Base-by-base conservation (phyloP, 2,329 filamentous ascomycete genomes). In the Claviceps arundinis region DNA sequence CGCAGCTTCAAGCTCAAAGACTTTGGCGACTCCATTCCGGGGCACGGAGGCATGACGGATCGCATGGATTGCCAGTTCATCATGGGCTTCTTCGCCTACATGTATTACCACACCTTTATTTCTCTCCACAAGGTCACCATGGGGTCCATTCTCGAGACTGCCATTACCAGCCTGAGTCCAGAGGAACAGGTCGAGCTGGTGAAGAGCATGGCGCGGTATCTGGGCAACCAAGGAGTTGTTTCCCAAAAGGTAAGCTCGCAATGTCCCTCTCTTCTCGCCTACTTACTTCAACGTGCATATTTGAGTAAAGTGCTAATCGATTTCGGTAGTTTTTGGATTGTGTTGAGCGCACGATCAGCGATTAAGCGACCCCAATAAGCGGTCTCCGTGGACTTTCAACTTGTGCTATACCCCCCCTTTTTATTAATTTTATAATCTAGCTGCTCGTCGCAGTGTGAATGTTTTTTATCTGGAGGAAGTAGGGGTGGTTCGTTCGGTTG, bases 31-130 rank as follows among this genome's bases (percentile, higher is more conserved):
- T 95, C 89, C 1, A 98, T 98, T 60, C 93, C 93, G 1, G 93
- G 93, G 22, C 93, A 98, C 63, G 93, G 93, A 55, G 93, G 93
- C 60, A 97, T 98, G 73, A 98, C 93, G 16, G 93, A 98, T 66
- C 87, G 93, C 56, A 97, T 98, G 91, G 93, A 98, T 66, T 98
- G 93, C 68, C 93, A 98, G 66, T 98, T 98, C 72, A 97, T 97
- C 73, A 98, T 98, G 93, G 93, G 93, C 8, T 93, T 95, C 70
- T 97, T 98, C 63, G 82, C 91, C 16, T 97, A 89, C 73, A 90
- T 98, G 79, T 98, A 98, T 72, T 98, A 94, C 71, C 90, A 96
- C 68, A 93, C 87, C 63, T 98, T 98, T 68, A 91, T 98, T 62
- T 90, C 90, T 4, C 77, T 89, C 6, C 82, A 95, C 74, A 89